These are phyloP conservation scores for Leishmania tarentolae DNA, from an alignment of 208 protist species.

Conservation along the genomic window DNA sequence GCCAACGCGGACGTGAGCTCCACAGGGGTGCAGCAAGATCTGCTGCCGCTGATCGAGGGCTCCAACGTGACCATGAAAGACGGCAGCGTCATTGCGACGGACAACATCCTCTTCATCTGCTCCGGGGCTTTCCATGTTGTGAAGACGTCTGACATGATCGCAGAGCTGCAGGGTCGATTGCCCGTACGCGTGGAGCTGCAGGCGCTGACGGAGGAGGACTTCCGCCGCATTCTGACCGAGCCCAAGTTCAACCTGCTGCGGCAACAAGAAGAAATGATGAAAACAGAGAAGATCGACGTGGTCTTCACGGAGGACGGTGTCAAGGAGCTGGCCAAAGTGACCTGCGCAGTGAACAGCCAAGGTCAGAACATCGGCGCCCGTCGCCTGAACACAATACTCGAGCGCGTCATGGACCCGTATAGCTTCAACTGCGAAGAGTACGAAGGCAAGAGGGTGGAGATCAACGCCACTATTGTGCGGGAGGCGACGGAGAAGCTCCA, in stretches of 20 bases:
- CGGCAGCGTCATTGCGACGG: slow-evolving; percentile 94
- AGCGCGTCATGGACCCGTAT: slow-evolving; percentile 95
- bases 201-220: slow-evolving; percentile 93
- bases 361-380: slow-evolving; percentile 98
- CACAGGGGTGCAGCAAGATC: slow-evolving; percentile 97
- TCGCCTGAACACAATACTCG: slow-evolving; percentile 95
- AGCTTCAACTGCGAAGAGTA: slow-evolving; percentile 90
- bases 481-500: slow-evolving; percentile 77
- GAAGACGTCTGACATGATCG: slow-evolving; percentile 94
- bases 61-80: slow-evolving; percentile 96
- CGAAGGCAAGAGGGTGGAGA: slow-evolving; percentile 71
- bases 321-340: slow-evolving; percentile 91
- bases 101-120: slow-evolving; percentile 98
- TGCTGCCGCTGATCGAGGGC: slow-evolving; percentile 98
- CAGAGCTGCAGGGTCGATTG: slow-evolving; percentile 96
- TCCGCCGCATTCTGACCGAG: slow-evolving; percentile 96
- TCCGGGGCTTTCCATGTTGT: slow-evolving; percentile 96
- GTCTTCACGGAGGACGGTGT: slow-evolving; percentile 93
- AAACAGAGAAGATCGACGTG: slow-evolving; percentile 95
- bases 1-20: slow-evolving; percentile 83
- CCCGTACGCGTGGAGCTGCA: slow-evolving; percentile 98
- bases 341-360: slow-evolving; percentile 91
- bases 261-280: slow-evolving; percentile 93
- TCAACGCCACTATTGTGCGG: slow-evolving; percentile 67
- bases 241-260: slow-evolving; percentile 95